Evolutionary conservation across 2,329 filamentous ascomycete species (phyloP), one percentile per base, ranked within the genome.

Genomic region (Xylaria sp.): DNA sequence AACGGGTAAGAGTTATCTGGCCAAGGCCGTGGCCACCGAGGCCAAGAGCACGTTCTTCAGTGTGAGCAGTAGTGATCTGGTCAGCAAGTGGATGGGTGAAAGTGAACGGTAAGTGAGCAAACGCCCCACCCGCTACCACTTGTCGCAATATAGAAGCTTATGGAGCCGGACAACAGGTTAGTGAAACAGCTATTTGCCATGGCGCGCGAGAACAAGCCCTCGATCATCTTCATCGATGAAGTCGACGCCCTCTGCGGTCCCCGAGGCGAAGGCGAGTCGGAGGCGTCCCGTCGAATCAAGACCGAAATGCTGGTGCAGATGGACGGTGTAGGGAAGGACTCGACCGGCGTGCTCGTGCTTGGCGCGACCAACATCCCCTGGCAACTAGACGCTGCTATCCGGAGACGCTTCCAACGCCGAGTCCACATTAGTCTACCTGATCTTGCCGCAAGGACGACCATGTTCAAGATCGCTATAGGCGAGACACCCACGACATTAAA

Each of bases 61-160:
- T 78, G 95, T 99, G 74, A 97, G 93, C 83, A 97, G 93, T 86
- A 97, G 94, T 79, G 96, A 99, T 80, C 82, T 99, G 81, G 96
- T 99, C 70, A 97, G 94, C 81, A 99, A 99, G 80, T 99, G 96
- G 96, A 99, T 99, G 96, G 96, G 96, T 84, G 96, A 99, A 83
- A 97, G 93, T 86, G 96, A 99, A 89, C 90, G 94, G 93, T 97
- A 84, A 58, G 86, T 23, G 18, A 37, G 18, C 10, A n/a, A 10
- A 37, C 6, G 2, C 5, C 39, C 52, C 10, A 8, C n/a, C 23
- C 25, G 12, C 8, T 34, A 13, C 18, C 2, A 23, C 32, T 32
- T 32, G 48, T 61, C 73, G 71, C 46, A 48, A 55, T 76, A 10
- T 10, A 18, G 80, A 71, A 80, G 70, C 3, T 70, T 8, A 72